Evolutionary conservation across 306 rosid genomes (phyloP).

Genomic region (Inga leiocalycina): DNA sequence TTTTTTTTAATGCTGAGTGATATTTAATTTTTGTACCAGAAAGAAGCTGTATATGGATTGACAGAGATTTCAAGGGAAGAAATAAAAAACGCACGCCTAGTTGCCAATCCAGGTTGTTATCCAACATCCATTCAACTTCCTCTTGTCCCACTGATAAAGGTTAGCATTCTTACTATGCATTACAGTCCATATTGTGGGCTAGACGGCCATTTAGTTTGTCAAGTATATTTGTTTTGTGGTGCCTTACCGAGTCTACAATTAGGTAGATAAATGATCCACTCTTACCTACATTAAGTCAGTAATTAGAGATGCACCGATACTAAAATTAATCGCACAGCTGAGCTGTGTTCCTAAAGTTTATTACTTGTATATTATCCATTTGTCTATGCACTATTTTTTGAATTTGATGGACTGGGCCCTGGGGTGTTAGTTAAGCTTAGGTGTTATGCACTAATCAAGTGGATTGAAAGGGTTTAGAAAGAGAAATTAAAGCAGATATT

Average conservation of each 20-base stretch:
- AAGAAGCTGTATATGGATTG: slow-evolving; percentile 92
- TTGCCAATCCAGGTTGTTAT: slow-evolving; percentile 98
- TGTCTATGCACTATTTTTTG: slow-evolving; percentile 10
- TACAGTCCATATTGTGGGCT: neutral
- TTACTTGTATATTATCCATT: slow-evolving; percentile 10
- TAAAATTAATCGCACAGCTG: neutral
- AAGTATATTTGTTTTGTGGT: neutral
- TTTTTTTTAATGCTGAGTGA: slow-evolving; percentile 23
- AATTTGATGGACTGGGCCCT: neutral
- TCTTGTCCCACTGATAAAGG: slow-evolving; percentile 90
- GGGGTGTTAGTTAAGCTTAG: neutral
- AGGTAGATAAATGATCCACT: neutral
- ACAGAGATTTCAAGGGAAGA: slow-evolving; percentile 83
- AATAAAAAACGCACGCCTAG: slow-evolving; percentile 75
- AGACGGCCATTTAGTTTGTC: neutral
- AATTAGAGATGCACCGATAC: neutral
- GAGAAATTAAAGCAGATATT: neutral
- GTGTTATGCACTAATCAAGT: neutral
- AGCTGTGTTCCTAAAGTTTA: neutral
- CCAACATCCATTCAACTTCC: slow-evolving; percentile 96
- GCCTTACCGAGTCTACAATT: neutral
- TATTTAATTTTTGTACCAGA: slow-evolving; percentile 53
- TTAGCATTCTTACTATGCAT: slow-evolving; percentile 37
- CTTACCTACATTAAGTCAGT: neutral
- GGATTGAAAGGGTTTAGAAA: neutral